Conservation (phyloP, 495 filamentous ascomycete species). For the Penicillium lagena region DNA sequence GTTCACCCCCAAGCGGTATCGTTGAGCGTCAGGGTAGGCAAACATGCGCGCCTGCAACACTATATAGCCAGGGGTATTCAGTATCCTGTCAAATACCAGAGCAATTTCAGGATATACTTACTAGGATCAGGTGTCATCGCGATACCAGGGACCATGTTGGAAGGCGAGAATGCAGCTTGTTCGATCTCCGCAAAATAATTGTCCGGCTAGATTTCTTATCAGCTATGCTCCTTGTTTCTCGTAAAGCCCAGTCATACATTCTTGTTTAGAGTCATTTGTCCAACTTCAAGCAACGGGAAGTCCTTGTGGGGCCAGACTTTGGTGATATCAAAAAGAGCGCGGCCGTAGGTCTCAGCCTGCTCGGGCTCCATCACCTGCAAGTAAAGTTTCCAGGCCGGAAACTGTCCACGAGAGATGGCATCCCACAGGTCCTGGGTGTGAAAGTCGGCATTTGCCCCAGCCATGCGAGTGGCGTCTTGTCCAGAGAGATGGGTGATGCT, state of each 20-base stretch:
- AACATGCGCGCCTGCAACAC: conserved; percentile 65
- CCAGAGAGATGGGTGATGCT: conserved; percentile 49
- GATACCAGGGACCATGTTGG: conserved; percentile 37
- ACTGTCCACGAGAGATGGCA: conserved; percentile 24
- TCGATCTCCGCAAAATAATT: conserved; percentile 41
- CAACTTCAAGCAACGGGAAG: conserved; percentile 22
- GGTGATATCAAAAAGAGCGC: conserved; percentile 38
- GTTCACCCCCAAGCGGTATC: conserved; percentile 61
- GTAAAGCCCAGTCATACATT: conserved; percentile 5
- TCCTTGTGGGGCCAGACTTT: conserved; percentile 31
- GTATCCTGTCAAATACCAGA: neutral
- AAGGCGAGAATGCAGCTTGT: conserved; percentile 38
- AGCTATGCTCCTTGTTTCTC: neutral
- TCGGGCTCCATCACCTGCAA: conserved; percentile 42
- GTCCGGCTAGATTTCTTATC: conserved; percentile 5
- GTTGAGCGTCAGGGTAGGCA: conserved; percentile 56
- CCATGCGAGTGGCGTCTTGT: conserved; percentile 44
- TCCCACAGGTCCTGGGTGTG: conserved; percentile 31
- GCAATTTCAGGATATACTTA: neutral
- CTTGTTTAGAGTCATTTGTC: conserved; percentile 23
- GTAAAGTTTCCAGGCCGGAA: conserved; percentile 29
- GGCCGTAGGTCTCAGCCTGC: conserved; percentile 23
- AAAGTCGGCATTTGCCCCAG: conserved; percentile 39
- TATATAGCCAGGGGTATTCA: conserved; percentile 1
- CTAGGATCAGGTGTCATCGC: conserved; percentile 28